These are phyloP conservation scores for Hypoxylon sp. DNA, from an alignment of 2,329 filamentous ascomycete species.

Conservation along the genomic window DNA sequence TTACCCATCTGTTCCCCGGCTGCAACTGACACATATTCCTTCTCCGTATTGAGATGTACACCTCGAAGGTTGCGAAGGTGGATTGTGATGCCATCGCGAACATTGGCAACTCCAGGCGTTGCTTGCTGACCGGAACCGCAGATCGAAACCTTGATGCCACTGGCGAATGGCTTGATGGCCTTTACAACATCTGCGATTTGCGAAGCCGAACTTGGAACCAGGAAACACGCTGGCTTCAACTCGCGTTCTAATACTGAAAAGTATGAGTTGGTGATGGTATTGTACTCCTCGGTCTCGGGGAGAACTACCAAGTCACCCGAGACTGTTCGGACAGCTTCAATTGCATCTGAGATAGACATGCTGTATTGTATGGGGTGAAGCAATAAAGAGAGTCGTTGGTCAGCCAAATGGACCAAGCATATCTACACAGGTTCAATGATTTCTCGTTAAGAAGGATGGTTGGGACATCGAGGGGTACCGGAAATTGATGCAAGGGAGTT, in stretches of 20 bases:
- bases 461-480: too few relatives aligned
- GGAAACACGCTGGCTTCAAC: conserved; percentile 26
- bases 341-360: conserved; percentile 2
- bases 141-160: conserved; percentile 6
- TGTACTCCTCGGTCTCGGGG: conserved; percentile 17
- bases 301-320: conserved; percentile 16
- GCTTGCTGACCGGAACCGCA: conserved; percentile 23
- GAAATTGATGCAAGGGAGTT: too few relatives aligned
- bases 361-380: too few relatives aligned
- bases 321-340: conserved; percentile 4
- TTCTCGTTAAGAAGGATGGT: too few relatives aligned
- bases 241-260: conserved; percentile 32
- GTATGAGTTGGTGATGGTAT: conserved; percentile 25
- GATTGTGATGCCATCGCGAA: conserved; percentile 19
- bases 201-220: conserved; percentile 21
- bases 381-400: too few relatives aligned
- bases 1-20: conserved; percentile 20
- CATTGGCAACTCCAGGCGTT: conserved; percentile 16
- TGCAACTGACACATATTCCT: conserved; percentile 8
- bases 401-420: too few relatives aligned
- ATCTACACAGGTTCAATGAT: too few relatives aligned
- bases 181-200: conserved; percentile 25
- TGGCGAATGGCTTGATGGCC: conserved; percentile 12
- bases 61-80: conserved; percentile 20
- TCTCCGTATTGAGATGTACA: conserved; percentile 11